These are phyloP conservation scores for Haematococcus lacustris DNA, from an alignment of 139 green algal genomes.

Conservation along the genomic window DNA sequence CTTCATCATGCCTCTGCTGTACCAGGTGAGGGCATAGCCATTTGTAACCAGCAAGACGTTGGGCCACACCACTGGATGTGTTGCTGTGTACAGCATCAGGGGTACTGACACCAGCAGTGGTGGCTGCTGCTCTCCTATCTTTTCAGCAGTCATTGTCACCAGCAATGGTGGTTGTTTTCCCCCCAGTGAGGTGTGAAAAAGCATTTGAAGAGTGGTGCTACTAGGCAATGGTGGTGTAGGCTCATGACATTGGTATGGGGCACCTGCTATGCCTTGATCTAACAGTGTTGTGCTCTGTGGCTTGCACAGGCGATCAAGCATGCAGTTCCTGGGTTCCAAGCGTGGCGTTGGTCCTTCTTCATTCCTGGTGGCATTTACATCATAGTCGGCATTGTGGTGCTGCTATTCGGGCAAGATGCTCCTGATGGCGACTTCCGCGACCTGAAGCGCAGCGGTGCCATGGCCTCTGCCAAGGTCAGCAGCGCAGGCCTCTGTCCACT, in stretches of 20 bases:
- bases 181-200: too few relatives aligned
- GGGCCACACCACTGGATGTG: too few relatives aligned
- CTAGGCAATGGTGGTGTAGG: too few relatives aligned
- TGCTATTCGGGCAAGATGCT: constrained; percentile 56
- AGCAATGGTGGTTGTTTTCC: too few relatives aligned
- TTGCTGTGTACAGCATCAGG: too few relatives aligned
- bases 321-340: constrained; percentile 14
- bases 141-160: too few relatives aligned
- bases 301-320: constrained; percentile 14
- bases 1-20: constrained; percentile 90
- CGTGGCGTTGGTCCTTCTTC: constrained; percentile 76
- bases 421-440: constrained; percentile 79
- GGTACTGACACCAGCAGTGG: too few relatives aligned
- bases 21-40: constrained; percentile 20
- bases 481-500: neutral
- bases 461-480: constrained; percentile 47
- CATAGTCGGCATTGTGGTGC: constrained; percentile 34
- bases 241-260: too few relatives aligned
- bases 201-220: too few relatives aligned
- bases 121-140: too few relatives aligned
- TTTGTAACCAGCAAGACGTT: too few relatives aligned
- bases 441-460: constrained; percentile 63
- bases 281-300: constrained; percentile 4
- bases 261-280: too few relatives aligned
- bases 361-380: constrained; percentile 49